Base-by-base conservation (phyloP, 345 rosid species). In the Bruguiera gymnorhiza region DNA sequence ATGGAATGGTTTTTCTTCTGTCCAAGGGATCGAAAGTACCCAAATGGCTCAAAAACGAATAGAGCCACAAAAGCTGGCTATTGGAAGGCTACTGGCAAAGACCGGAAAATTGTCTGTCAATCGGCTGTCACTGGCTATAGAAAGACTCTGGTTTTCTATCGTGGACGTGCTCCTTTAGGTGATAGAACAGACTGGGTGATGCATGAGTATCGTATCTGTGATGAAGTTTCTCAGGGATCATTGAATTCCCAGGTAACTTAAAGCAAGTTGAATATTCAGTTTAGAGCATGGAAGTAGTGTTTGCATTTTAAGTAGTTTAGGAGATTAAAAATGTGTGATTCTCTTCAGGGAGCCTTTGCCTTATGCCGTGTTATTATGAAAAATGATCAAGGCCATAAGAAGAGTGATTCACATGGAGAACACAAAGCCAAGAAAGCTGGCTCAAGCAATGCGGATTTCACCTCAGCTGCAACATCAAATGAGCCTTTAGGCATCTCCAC, bases 1-100 rank as follows among this genome's bases (percentile, higher is more conserved):
- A 69, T 83, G 94, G 96, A 91, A 55, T 91, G 97, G 97, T 94
- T 91, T 86, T 94, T 94, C 79, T 91, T 89, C 83, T 89, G 91
- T 74, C 91, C 88, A 4, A 75, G 96, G 60, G 97, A 94, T 66
- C 79, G 91, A 62, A 91, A 94, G 76, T 88, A 91, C 64, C 95
- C 93, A 0, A 94, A 89, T 70, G 96, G 95, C 26, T 88, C 86
- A 6, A 75, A 95, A 74, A 85, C 95, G 31, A 94, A 94, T 59
- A 72, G 97, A 79, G 96, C 97, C 72, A 94, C 98, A 60, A 86
- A 82, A 74, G 85, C 93, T 58, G 96, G 98, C 46, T 90, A 93
- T 66, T 93, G 96, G 98, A 90, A 93, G 77, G 98, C 98, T 51
- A 90, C 96, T 0, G 97, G 98, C 3, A 94, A 91, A 82, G 94